Base-by-base conservation (phyloP, 2,329 filamentous ascomycete species). In the Penicillium hesseltinei region DNA sequence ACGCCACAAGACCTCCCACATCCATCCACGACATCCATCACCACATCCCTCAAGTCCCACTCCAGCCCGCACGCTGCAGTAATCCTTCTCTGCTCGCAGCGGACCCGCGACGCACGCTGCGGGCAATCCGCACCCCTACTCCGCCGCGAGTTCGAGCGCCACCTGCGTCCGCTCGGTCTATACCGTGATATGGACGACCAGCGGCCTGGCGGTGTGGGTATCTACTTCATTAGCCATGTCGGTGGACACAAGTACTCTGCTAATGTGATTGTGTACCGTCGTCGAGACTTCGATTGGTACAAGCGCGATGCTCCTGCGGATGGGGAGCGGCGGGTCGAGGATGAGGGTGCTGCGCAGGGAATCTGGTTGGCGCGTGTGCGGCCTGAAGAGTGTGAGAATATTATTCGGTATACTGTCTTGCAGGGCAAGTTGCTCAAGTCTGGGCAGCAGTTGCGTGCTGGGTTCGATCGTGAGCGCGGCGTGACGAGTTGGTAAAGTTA, bases 181-280 rank as follows among this genome's bases (percentile, higher is more conserved):
- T 92, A 89, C 73, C 87, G 94, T 31, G 93, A 97, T 71, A 77
- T 94, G 46, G 86, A 95, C 70, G 94, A 99, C 72, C 87, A 92
- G 73, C 80, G 94, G 57, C 91, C 92, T 0, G 93, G 93, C 11
- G 94, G 94, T 13, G 93, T 97, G 6, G 93, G 91, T 0, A 90
- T 99, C 63, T 96, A 96, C 77, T 97, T 97, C 72, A 95, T 97
- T 70, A 93, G 87, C 65, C 94, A 99, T 71, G 92, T 97, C 3
- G 94, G 94, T 29, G 94, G 94, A 0, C 94, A 99, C 80, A 97
- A 97, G 78, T 97, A 96, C 77, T 87, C 88, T 46, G 94, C 94
- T 29, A 99, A 99, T 69, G 86, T 97, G 66, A 90, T 99, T 80
- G 81, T 99, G 1, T 97, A 99, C 74, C 84, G 94, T 10, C 82